Evolutionary conservation across 345 rosid species (phyloP).

Genomic region (Psidium friedrichsthalianum): DNA sequence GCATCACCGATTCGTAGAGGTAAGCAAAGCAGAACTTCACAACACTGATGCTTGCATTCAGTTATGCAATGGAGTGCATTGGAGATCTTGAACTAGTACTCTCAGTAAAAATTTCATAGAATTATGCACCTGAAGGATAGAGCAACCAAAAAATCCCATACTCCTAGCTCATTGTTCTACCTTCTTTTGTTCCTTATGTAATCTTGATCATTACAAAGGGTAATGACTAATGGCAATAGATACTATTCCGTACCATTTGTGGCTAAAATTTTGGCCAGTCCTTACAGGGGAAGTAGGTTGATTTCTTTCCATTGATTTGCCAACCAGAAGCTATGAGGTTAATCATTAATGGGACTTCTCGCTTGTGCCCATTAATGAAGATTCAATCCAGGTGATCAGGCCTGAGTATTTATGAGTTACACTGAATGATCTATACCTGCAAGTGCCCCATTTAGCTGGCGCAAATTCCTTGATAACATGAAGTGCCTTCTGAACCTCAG

Average conservation of each 20-base stretch:
- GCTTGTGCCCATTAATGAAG: background rate
- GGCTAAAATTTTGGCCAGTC: background rate
- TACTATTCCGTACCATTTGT: background rate
- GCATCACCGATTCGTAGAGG: background rate
- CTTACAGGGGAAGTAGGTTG: background rate
- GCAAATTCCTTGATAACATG: constrained; percentile 59
- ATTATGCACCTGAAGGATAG: background rate
- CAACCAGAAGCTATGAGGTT: background rate
- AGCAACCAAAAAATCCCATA: background rate
- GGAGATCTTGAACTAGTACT: background rate
- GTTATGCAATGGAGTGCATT: background rate
- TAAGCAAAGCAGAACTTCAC: background rate
- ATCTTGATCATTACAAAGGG: background rate
- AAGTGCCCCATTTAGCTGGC: constrained; percentile 75
- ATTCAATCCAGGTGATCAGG: background rate
- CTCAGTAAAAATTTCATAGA: background rate
- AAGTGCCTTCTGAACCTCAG: constrained; percentile 74
- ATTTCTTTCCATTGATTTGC: background rate
- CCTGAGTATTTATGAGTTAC: background rate
- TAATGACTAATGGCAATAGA: background rate
- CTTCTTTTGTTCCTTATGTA: background rate
- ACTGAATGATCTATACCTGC: constrained; percentile 42
- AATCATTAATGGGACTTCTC: background rate
- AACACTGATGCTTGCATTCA: background rate
- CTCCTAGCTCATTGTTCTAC: background rate